These are phyloP conservation scores for Candida pini DNA, from an alignment of 805 yeast genomes.

Conservation along the genomic window DNA sequence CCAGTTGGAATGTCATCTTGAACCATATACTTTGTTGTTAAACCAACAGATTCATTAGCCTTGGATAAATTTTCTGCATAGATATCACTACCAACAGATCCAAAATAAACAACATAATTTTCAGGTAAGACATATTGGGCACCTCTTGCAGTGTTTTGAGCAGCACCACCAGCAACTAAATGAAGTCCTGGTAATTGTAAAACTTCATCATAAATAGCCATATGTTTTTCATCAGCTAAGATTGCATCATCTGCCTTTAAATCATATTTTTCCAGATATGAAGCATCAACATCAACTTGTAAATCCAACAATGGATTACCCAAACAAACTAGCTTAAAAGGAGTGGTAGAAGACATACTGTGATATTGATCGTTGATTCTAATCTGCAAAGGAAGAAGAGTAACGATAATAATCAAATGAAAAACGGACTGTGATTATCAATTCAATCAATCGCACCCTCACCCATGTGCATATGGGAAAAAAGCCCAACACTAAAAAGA, in stretches of 20 bases:
- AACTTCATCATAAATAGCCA: slow-evolving; percentile 81
- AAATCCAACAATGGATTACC: slow-evolving; percentile 91
- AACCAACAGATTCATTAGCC: slow-evolving; percentile 88
- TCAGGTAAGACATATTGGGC: slow-evolving; percentile 88
- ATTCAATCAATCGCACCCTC: too few species aligned
- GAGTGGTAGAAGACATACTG: slow-evolving; percentile 44
- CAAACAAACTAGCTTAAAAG: slow-evolving; percentile 67
- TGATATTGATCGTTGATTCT: not conserved
- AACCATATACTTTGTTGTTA: slow-evolving; percentile 77
- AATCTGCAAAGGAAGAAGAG: too few species aligned
- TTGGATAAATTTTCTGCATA: slow-evolving; percentile 73
- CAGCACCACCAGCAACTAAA: slow-evolving; percentile 97
- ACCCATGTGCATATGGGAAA: too few species aligned
- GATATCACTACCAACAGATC: slow-evolving; percentile 91
- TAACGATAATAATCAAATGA: too few species aligned
- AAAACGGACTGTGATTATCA: too few species aligned
- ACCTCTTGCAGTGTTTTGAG: slow-evolving; percentile 98
- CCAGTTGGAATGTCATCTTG: slow-evolving; percentile 81
- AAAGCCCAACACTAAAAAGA: too few species aligned
- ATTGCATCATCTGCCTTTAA: slow-evolving; percentile 93
- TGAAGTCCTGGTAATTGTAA: slow-evolving; percentile 54
- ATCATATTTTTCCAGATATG: slow-evolving; percentile 71
- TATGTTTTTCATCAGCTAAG: slow-evolving; percentile 72
- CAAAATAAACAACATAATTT: slow-evolving; percentile 84
- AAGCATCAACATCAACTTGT: slow-evolving; percentile 67